A percentile compares a stretch with the other conserved stretches of the same genome.
These are phyloP conservation scores for Paramecium octaurelia DNA, from an alignment of 73 alveolate genomes.

Conservation along the genomic window DNA sequence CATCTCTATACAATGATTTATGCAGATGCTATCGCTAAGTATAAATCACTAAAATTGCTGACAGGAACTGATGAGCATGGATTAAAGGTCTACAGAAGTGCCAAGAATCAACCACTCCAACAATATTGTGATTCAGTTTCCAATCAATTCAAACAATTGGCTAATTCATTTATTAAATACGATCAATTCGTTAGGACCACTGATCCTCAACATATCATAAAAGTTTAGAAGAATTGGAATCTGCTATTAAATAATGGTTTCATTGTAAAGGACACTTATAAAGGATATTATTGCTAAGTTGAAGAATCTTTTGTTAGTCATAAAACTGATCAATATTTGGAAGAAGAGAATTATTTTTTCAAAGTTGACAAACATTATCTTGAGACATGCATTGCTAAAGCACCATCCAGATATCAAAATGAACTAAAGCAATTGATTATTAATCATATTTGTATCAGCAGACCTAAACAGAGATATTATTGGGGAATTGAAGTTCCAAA, in stretches of 20 bases:
- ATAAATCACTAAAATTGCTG: conserved; percentile 23
- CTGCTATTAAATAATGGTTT: neutral
- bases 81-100: conserved; percentile 70
- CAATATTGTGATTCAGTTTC: conserved; percentile 66
- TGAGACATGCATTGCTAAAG: neutral
- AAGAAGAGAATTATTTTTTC: neutral
- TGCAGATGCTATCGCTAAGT: conserved; percentile 70
- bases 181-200: conserved; percentile 72
- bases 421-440: neutral
- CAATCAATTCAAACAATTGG: conserved; percentile 55
- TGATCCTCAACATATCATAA: conserved; percentile 20
- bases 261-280: neutral
- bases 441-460: conserved; percentile 63
- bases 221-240: neutral
- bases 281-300: conserved; percentile 37
- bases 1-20: conserved; percentile 73
- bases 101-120: conserved; percentile 41
- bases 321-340: neutral
- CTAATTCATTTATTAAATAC: conserved; percentile 42
- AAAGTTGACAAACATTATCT: neutral
- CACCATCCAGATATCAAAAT: neutral
- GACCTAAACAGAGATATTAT: conserved; percentile 68
- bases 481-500: conserved; percentile 84
- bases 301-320: conserved; percentile 55
- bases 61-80: conserved; percentile 85